These are phyloP conservation scores for Thyridium curvatum DNA, from an alignment of 2,329 filamentous ascomycete genomes.

Conservation along the genomic window DNA sequence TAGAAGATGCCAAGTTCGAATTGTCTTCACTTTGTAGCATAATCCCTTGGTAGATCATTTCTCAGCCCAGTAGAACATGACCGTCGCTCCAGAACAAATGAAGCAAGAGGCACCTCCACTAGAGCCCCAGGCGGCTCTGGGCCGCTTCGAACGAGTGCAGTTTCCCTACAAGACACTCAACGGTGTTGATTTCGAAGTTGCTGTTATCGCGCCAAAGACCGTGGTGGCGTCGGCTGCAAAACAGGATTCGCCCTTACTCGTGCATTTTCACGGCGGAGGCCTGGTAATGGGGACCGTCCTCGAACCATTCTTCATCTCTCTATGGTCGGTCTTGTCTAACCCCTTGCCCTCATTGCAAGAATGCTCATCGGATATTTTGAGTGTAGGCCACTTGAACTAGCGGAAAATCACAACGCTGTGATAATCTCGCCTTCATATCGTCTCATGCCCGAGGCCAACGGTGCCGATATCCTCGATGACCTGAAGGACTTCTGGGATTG, in stretches of 20 bases:
- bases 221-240: not conserved
- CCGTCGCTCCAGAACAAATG: too few relatives aligned
- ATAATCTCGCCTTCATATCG: conserved; percentile 42
- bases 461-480: conserved; percentile 39
- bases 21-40: too few relatives aligned
- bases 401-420: conserved; percentile 31
- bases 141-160: conserved; percentile 1
- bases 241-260: conserved; percentile 6
- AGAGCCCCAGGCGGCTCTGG: not conserved
- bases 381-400: conserved; percentile 31
- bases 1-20: too few relatives aligned
- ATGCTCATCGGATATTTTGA: too few relatives aligned
- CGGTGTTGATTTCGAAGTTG: conserved; percentile 1
- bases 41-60: too few relatives aligned
- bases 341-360: too few relatives aligned
- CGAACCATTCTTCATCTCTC: conserved; percentile 9
- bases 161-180: conserved; percentile 3
- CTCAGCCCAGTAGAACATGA: too few relatives aligned
- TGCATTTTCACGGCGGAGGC: conserved; percentile 14
- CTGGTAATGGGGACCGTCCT: conserved; percentile 9
- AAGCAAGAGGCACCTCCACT: too few relatives aligned
- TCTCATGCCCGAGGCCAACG: conserved; percentile 40
- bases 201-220: conserved; percentile 2
- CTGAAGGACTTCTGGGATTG: conserved; percentile 41
- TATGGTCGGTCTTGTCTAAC: conserved; percentile 10